phyloP scores from a whole-genome alignment of 202 grass and related monocot genomes.

The Setaria viridis region DNA sequence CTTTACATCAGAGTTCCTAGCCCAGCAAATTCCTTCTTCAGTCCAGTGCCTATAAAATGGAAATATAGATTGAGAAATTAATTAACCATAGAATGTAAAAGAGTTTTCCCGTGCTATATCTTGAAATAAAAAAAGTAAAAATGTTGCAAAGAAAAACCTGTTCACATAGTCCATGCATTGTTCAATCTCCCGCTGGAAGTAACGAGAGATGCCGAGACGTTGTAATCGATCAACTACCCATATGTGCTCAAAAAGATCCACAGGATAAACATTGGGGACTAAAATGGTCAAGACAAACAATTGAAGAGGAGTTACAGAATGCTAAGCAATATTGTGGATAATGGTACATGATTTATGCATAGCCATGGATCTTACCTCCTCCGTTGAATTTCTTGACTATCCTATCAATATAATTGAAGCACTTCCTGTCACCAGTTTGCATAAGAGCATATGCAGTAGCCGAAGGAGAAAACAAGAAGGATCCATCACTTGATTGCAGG shows the following conservation, averaged over 20 bases:
- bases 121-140: background rate
- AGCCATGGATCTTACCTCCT: constrained; percentile 50
- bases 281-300: constrained; percentile 10
- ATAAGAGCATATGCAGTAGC: constrained; percentile 75
- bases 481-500: constrained; percentile 72
- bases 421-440: constrained; percentile 70
- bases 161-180: constrained; percentile 70
- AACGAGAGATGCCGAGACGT: constrained; percentile 74
- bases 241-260: constrained; percentile 85
- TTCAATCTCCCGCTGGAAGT: constrained; percentile 77
- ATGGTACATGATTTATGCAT: too few relatives aligned
- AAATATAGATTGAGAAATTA: background rate
- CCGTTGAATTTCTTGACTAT: constrained; percentile 64
- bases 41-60: constrained; percentile 61
- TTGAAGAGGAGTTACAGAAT: background rate
- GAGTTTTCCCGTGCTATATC: background rate
- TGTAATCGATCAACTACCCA: constrained; percentile 81
- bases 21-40: constrained; percentile 87
- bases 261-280: constrained; percentile 87
- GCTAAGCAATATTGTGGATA: too few relatives aligned
- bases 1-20: constrained; percentile 67
- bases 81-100: background rate
- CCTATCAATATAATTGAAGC: constrained; percentile 62
- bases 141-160: constrained; percentile 49
- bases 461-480: constrained; percentile 78